Evolutionary conservation across 2,329 filamentous ascomycete genomes (phyloP), one percentile per base, ranked within the genome.

Genomic region (Talaromyces sp.): DNA sequence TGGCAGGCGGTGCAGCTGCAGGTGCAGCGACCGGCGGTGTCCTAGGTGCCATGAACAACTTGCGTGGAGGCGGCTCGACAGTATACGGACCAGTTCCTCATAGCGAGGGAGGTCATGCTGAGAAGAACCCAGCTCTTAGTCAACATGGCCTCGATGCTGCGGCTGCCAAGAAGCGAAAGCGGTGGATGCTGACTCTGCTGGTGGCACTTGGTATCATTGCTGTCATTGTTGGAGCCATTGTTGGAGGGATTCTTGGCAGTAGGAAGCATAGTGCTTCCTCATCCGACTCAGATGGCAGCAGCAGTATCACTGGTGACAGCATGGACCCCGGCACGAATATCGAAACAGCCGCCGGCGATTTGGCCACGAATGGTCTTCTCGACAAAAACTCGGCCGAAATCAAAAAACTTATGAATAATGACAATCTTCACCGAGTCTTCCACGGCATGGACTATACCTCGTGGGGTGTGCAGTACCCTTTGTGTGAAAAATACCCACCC

Each of bases 401-500:
- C 77, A 84, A 96, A 78, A 81, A 82, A 3, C 81, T 98, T 15
- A 81, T 97, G 80, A 88, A 90, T 78, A 96, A 96, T 75, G 72
- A 81, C 0, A 78, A 92, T 65, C 82, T 98, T 27, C 92, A 96
- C 82, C 96, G 92, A 75, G 92, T 98, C 2, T 98, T 98, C 74
- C 91, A 92, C 0, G 93, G 92, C 28, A 91, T 98, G 77, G 93
- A 97, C 76, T 98, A 98, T 73, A 98, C 93, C 0, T 92, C 93
- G 0, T 84, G 95, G 74, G 92, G 96, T 72, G 87, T 91, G 0
- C 93, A 97, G 75, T 97, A 93, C 69, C 93, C 93, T 2, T 88
- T 88, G 44, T 98, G 93, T 75, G 65, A 93, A 33, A 78, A 83
- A 59, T 84, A 88, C 67, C 90, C 91, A 0, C 90, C 93, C 0